Conservation (phyloP, 2,329 filamentous ascomycete genomes). For the Clarireedia monteithiana region DNA sequence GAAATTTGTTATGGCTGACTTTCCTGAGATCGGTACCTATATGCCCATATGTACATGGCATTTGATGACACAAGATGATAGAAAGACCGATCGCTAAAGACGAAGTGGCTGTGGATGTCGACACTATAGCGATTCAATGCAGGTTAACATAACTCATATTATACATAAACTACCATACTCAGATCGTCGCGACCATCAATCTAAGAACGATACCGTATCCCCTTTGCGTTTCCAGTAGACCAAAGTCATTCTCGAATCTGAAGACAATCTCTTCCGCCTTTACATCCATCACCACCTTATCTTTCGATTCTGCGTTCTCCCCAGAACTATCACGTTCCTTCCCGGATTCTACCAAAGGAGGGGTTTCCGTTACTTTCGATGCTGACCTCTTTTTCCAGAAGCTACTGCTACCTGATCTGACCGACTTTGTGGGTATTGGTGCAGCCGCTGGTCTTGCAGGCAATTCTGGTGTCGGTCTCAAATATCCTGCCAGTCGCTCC, state of each 20-base stretch:
- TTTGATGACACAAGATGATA: too few relatives aligned
- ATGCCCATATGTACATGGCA: too few relatives aligned
- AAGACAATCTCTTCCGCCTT: slow-evolving; percentile 41
- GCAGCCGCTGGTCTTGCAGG: slow-evolving; percentile 10
- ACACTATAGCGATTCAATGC: too few relatives aligned
- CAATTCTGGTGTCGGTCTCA: slow-evolving; percentile 15
- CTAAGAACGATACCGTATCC: slow-evolving; percentile 25
- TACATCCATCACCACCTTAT: slow-evolving; percentile 21
- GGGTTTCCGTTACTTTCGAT: not conserved
- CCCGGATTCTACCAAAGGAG: slow-evolving; percentile 6
- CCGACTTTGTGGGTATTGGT: not conserved
- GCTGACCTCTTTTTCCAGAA: slow-evolving; percentile 20
- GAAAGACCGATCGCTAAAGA: too few relatives aligned
- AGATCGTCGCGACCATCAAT: slow-evolving; percentile 10
- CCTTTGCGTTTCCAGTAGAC: slow-evolving; percentile 38
- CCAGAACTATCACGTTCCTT: not conserved
- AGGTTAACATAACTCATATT: too few relatives aligned
- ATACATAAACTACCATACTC: too few relatives aligned
- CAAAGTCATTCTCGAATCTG: slow-evolving; percentile 63
- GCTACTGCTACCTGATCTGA: not conserved
- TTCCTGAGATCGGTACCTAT: too few relatives aligned
- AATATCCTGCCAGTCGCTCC: slow-evolving; percentile 15
- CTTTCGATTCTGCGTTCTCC: slow-evolving; percentile 2
- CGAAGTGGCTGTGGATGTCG: too few relatives aligned
- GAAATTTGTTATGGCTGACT: too few relatives aligned